phyloP scores from a whole-genome alignment of 1,284 basidiomycete species.

The Hypsizygus ulmarius region DNA sequence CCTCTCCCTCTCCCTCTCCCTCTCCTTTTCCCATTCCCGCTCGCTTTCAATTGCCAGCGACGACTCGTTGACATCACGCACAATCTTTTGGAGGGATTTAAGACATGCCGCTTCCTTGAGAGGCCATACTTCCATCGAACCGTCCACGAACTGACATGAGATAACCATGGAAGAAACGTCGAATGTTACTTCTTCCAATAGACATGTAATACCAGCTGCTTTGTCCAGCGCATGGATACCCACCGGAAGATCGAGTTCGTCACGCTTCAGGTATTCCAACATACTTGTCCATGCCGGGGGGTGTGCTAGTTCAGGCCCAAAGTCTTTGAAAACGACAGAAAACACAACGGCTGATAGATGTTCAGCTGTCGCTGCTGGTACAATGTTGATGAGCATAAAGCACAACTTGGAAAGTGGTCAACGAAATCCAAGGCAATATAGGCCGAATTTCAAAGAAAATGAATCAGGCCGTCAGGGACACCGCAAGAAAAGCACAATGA shows the following conservation, averaged over 20 bases:
- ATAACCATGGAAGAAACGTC: constrained; percentile 48
- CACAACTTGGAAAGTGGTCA: neutral
- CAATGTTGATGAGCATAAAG: constrained; percentile 69
- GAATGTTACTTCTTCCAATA: constrained; percentile 59
- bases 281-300: constrained; percentile 59
- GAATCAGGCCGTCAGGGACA: neutral
- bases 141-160: constrained; percentile 56
- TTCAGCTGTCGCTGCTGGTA: constrained; percentile 44
- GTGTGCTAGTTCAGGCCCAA: constrained; percentile 46
- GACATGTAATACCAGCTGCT: constrained; percentile 52
- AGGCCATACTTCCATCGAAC: constrained; percentile 43
- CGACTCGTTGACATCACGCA: constrained; percentile 51
- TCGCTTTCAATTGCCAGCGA: constrained; percentile 38
- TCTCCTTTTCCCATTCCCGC: constrained; percentile 28
- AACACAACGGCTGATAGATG: constrained; percentile 67
- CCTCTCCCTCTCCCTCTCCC: constrained; percentile 11
- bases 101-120: constrained; percentile 40
- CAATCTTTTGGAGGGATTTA: constrained; percentile 45
- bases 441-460: neutral
- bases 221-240: constrained; percentile 64
- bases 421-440: neutral
- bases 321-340: constrained; percentile 55
- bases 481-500: too few relatives aligned
- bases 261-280: constrained; percentile 45
- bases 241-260: constrained; percentile 58